phyloP scores from a whole-genome alignment of 176 grass and related monocot genomes.

The sorghum (Sorghum bicolor) region Sorghum_bicolor_NCBIv3 NC_012872.2:70838001-70838500 shows the following conservation, averaged over 20 bases:
- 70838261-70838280: constrained; percentile 12
- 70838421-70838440: not conserved
- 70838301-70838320: constrained; percentile 13
- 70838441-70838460: constrained; percentile 21
- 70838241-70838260: not conserved
- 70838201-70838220: constrained; percentile 10
- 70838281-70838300: constrained; percentile 8
- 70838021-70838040: constrained; percentile 14
- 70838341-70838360: constrained; percentile 11
- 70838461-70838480: constrained; percentile 9
- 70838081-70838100: not conserved
- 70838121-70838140: not conserved
- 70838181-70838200: not conserved
- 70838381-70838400: not conserved
- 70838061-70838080: not conserved
- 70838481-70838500: constrained; percentile 3
- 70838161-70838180: constrained; percentile 25
- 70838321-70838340: constrained; percentile 11
- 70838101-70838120: constrained; percentile 1
- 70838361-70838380: not conserved
- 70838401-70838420: not conserved
- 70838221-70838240: not conserved
- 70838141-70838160: constrained; percentile 5
- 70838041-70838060: constrained; percentile 5
- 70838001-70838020: not conserved